Conservation (phyloP, 257 asterid species). For the Leonotis leonurus region DNA sequence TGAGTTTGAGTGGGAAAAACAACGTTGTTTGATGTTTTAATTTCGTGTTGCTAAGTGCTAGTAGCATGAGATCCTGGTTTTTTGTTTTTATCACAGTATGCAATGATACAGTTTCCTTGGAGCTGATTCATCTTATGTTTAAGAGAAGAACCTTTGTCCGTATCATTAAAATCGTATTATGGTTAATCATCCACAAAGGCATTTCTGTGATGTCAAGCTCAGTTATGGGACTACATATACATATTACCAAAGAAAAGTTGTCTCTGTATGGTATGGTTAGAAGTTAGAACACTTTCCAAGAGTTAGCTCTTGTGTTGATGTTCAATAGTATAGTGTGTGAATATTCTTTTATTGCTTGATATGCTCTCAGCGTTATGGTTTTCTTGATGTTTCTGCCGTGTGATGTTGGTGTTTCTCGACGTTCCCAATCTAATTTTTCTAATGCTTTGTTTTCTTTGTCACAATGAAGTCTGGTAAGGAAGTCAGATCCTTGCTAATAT, state of each 20-base stretch:
- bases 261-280: conserved; percentile 79
- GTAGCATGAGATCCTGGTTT: background rate
- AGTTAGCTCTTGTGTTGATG: background rate
- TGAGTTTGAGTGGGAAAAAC: background rate
- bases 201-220: background rate
- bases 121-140: background rate
- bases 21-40: background rate
- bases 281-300: background rate
- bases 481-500: background rate
- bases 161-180: background rate
- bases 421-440: conserved; percentile 12
- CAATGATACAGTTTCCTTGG: background rate
- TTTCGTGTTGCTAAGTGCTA: too few species aligned
- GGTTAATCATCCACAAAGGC: background rate
- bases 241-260: conserved; percentile 65
- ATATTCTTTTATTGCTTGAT: background rate
- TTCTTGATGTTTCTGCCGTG: background rate
- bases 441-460: conserved; percentile 21
- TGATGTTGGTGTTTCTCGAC: background rate
- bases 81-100: background rate
- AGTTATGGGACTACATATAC: conserved; percentile 40
- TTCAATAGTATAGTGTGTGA: background rate
- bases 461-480: conserved; percentile 68
- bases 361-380: background rate
- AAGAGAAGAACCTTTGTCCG: background rate